Evolutionary conservation across 1,284 basidiomycete genomes (phyloP), one percentile per base, ranked within the genome.

Genomic region (Cryptococcus jaspeensis): DNA sequence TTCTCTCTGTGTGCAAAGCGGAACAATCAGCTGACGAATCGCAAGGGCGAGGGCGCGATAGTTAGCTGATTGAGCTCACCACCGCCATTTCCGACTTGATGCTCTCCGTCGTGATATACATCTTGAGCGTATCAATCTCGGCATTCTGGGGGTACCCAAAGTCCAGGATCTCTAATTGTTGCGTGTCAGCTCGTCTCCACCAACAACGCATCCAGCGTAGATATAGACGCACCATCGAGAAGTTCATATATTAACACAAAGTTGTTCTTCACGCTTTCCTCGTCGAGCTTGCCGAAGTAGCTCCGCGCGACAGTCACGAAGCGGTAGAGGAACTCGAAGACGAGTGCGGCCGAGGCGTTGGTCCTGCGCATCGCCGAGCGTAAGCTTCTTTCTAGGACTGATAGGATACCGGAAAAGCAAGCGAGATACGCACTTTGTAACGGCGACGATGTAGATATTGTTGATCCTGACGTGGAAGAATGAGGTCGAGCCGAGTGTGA

Each of bases 131-230:
- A 75, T 98, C 94, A 46, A 90, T 92, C 77, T 99, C 95, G 63
- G 92, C 95, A 75, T 97, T 99, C 76, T 99, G 96, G n/a, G 95
- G 95, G 79, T 95, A 99, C 41, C 96, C 95, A 79, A 98, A 99
- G 79, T 99, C 95, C 71, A 92, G 87, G 74, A 98, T 96, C 79
- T 99, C 94, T 96, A 74, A 23, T 35, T 1, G 4, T 23, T 50
- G 23, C 53, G 52, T 57, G 11, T 37, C 20, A n/a, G 28, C 28
- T 32, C 36, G 38, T 28, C 41, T 44, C 13, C 20, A 28, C n/a
- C 23, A 16, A 41, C 13, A 5, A 46, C 3, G 28, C 23, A 15
- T 28, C 25, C 12, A 38, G 22, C 25, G n/a, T n/a, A n/a, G n/a
- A 32, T 5, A 32, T 9, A 32, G 25, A 61, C 83, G 54, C 62